Conservation (phyloP, 352 stramenopile species). For the Phytophthora foliorum region DNA sequence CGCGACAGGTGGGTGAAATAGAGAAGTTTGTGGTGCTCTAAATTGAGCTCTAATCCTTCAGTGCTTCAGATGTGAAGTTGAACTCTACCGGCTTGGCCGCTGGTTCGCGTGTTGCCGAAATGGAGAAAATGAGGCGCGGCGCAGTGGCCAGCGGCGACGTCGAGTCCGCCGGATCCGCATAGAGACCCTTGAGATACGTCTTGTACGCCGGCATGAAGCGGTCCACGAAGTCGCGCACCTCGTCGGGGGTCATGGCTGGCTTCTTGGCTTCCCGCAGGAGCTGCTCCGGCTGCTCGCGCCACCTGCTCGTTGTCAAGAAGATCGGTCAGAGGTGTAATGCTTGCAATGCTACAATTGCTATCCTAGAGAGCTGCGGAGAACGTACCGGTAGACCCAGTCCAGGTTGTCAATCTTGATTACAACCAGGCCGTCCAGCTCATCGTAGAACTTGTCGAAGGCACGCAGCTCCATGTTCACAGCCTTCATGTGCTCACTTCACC, state of each 20-base stretch:
- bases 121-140: slow-evolving; percentile 71
- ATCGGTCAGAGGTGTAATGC: slow-evolving; percentile 11
- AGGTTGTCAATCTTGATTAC: slow-evolving; percentile 80
- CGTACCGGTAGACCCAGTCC: slow-evolving; percentile 88
- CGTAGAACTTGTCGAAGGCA: slow-evolving; percentile 75
- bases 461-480: slow-evolving; percentile 73
- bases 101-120: slow-evolving; percentile 54
- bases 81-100: slow-evolving; percentile 48
- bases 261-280: slow-evolving; percentile 69
- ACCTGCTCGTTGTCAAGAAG: slow-evolving; percentile 45
- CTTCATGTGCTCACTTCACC: slow-evolving; percentile 58
- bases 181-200: slow-evolving; percentile 70
- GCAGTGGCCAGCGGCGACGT: slow-evolving; percentile 35
- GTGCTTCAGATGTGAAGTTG: slow-evolving; percentile 55
- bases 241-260: slow-evolving; percentile 62
- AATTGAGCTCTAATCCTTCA: slow-evolving; percentile 38
- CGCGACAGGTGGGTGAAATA: slow-evolving; percentile 6
- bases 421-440: slow-evolving; percentile 70
- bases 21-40: slow-evolving; percentile 5
- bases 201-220: slow-evolving; percentile 90
- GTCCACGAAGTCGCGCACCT: slow-evolving; percentile 89
- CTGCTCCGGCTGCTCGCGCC: slow-evolving; percentile 84
- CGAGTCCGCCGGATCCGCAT: slow-evolving; percentile 46
- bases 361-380: not conserved
- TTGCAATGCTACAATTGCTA: slow-evolving; percentile 2